Percentiles rank a stretch among this genome's conserved stretches.
Conservation (phyloP, 192 early-diverging fungal genomes). For the Coemansia sp. region DNA sequence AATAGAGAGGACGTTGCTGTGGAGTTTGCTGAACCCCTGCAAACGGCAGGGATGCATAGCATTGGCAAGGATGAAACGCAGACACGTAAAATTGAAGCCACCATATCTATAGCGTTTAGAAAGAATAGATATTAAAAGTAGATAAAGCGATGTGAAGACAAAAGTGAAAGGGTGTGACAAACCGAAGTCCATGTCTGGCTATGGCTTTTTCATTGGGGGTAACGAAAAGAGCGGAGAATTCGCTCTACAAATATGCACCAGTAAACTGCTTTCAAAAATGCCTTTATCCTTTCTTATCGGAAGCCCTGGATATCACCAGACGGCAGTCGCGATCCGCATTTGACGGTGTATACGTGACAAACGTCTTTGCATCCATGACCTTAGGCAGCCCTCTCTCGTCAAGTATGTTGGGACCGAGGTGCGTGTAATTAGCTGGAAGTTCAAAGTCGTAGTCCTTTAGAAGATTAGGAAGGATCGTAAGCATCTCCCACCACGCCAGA, state of each 20-base stretch:
- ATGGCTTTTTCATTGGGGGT: too few relatives aligned
- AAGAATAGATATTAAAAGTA: too few relatives aligned
- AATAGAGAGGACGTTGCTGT: neutral
- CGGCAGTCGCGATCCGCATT: conserved; percentile 25
- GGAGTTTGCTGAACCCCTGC: neutral
- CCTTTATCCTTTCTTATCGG: neutral
- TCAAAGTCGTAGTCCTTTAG: conserved; percentile 33
- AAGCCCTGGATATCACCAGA: neutral
- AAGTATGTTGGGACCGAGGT: conserved; percentile 23
- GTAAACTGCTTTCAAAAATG: too few relatives aligned
- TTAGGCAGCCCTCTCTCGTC: conserved; percentile 26
- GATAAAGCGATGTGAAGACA: too few relatives aligned
- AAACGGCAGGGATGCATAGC: neutral
- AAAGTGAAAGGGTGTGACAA: too few relatives aligned
- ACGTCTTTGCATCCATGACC: conserved; percentile 23
- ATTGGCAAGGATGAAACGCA: neutral
- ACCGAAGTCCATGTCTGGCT: too few relatives aligned
- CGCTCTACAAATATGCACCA: too few relatives aligned
- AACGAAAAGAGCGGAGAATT: too few relatives aligned
- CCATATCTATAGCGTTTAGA: too few relatives aligned
- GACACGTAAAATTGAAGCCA: neutral
- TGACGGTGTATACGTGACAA: conserved; percentile 16
- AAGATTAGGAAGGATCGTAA: conserved; percentile 23
- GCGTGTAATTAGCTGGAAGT: conserved; percentile 19
- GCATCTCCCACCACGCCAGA: conserved; percentile 32